Percentiles rank a stretch among this genome's conserved stretches.
phyloP scores from a whole-genome alignment of 768 basidiomycete species.

The Suillus variegatus region DNA sequence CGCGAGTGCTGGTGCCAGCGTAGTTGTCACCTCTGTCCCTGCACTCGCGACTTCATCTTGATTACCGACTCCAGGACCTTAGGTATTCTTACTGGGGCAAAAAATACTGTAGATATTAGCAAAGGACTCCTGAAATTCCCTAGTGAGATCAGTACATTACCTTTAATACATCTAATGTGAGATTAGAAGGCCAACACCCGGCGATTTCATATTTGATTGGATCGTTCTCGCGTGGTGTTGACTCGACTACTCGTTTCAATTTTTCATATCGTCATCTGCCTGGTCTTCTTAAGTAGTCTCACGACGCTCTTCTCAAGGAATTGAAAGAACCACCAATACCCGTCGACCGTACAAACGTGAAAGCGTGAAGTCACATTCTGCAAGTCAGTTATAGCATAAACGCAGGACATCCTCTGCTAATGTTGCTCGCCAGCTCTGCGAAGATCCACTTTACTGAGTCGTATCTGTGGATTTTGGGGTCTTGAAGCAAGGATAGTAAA shows the following conservation, averaged over 20 bases:
- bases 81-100: not conserved
- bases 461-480: not conserved
- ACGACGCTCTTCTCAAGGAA: not conserved
- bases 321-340: not conserved
- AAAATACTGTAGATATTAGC: not conserved
- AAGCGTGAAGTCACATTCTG: not conserved
- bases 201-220: not conserved
- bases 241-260: not conserved
- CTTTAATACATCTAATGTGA: not conserved
- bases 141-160: not conserved
- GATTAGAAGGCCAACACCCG: not conserved
- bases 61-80: not conserved
- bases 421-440: not conserved
- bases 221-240: not conserved
- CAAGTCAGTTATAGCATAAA: too few species aligned
- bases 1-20: not conserved
- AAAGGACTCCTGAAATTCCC: not conserved
- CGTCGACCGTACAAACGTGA: not conserved
- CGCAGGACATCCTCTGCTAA: too few species aligned
- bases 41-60: conserved; percentile 1
- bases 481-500: not conserved
- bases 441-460: not conserved
- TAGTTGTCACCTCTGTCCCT: conserved; percentile 8
- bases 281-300: not conserved
- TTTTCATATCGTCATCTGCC: not conserved